A percentile compares a stretch with the other conserved stretches of the same genome.
These are phyloP conservation scores for Epichloe baconii DNA, from an alignment of 2,329 filamentous ascomycete species.

Conservation along the genomic window DNA sequence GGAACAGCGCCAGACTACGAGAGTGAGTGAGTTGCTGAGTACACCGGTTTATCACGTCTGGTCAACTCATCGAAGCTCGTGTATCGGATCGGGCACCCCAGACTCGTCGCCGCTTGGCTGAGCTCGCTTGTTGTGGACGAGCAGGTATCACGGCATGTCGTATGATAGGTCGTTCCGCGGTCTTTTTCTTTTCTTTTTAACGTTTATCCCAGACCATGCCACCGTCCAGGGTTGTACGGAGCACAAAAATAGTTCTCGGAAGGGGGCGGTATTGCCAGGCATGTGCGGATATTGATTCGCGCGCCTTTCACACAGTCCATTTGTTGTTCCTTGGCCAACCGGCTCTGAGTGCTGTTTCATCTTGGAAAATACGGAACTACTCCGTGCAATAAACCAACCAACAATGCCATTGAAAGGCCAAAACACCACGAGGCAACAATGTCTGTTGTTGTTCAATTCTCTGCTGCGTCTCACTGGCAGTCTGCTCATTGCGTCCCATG, in stretches of 20 bases:
- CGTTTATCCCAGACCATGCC: not conserved
- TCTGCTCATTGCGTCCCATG: too few relatives aligned
- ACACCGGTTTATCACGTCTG: too few relatives aligned
- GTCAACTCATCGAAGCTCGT: too few relatives aligned
- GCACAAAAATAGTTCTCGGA: not conserved
- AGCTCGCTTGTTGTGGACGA: not conserved
- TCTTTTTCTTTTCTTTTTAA: not conserved
- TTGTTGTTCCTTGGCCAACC: constrained; percentile 3
- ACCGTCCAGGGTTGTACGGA: not conserved
- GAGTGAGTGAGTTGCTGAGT: too few relatives aligned
- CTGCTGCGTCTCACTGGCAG: not conserved
- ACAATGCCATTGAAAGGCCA: not conserved
- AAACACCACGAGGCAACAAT: not conserved
- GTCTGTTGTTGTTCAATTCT: not conserved
- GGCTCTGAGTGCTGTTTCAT: not conserved
- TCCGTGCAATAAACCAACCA: not conserved
- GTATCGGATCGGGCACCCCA: too few relatives aligned
- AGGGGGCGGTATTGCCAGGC: not conserved
- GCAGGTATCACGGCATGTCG: too few relatives aligned
- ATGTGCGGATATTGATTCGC: not conserved
- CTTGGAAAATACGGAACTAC: not conserved
- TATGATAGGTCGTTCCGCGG: too few relatives aligned
- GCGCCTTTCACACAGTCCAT: not conserved
- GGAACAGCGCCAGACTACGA: too few relatives aligned
- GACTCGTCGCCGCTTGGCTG: not conserved